Base-by-base conservation (phyloP, 2,329 filamentous ascomycete genomes). In the Scytalidium lignicola region DNA sequence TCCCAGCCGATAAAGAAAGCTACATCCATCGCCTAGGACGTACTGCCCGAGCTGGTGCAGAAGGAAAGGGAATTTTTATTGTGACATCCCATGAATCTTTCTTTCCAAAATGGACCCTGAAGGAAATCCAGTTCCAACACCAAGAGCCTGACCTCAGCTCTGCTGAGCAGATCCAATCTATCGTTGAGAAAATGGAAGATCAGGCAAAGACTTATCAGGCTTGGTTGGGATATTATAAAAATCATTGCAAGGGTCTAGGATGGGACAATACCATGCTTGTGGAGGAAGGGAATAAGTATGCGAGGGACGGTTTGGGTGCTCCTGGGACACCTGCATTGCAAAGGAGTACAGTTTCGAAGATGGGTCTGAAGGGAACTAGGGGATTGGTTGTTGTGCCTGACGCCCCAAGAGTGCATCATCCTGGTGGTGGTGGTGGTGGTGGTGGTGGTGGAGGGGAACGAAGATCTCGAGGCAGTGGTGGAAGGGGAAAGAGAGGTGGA, bases 21-120 rank as follows among this genome's bases (percentile, higher is more conserved):
- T 90, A 90, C 62, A 86, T 91, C 51, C 87, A 90, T 67, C 82
- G 87, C 51, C 72, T 90, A 40, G 87, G 87, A 46, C 85, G 88
- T 53, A 92, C 88, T 8, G 88, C 77, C 49, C 84, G 89, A 61
- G 87, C 87, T 22, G 81, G 83, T 53, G 87, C 88, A 65, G 74
- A 81, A 57, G 88, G 88, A 41, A 74, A 88, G 61, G 86, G 84
- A 49, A 89, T 80, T 75, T 66, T 91, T 28, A 66, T 92, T 43
- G 54, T 89, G 1, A 71, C 80, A 1, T 66, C 79, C 10, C 61
- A 73, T 13, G 83, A 88, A 58, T 63, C 47, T 39, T 79, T 68
- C 54, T 80, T 82, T 60, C 67, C 74, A 1, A 66, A 67, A 32
- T 75, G 68, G 58, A 73, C 75, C 3, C 66, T 79, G 23, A 75